These are phyloP conservation scores for Falciphora oryzae DNA, from an alignment of 2,329 filamentous ascomycete species.

Conservation along the genomic window DNA sequence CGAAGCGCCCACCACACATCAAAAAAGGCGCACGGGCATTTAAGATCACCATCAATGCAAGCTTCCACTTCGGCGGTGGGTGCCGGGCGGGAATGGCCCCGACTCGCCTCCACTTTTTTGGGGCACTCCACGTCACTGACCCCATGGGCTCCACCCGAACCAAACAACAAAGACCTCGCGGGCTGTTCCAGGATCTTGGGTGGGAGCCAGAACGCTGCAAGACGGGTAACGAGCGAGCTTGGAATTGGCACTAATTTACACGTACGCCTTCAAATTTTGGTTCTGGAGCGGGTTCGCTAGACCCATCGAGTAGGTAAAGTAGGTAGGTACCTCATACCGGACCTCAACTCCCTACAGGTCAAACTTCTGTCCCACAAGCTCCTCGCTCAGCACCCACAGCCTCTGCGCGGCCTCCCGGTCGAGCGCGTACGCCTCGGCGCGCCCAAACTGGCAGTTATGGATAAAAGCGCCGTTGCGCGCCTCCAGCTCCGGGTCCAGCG, in stretches of 20 bases:
- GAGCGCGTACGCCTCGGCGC: conserved; percentile 10
- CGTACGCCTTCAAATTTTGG: no score
- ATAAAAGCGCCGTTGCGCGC: conserved; percentile 20
- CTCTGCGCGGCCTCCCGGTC: conserved; percentile 26
- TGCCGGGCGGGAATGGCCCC: neutral
- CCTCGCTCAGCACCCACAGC: conserved; percentile 37
- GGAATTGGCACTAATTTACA: no score
- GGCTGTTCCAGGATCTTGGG: no score
- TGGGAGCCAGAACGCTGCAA: no score
- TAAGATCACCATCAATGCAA: conserved; percentile 20
- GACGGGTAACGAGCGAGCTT: no score
- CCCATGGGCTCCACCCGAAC: neutral
- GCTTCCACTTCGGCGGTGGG: conserved; percentile 7
- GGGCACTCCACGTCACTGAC: conserved; percentile 12
- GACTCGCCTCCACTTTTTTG: neutral
- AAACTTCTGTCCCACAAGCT: conserved; percentile 33
- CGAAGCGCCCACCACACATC: no score
- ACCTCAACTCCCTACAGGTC: no score
- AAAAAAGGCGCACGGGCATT: neutral
- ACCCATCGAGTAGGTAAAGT: no score
- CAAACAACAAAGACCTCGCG: neutral
- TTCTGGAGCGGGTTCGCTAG: no score
- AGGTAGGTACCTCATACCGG: no score
- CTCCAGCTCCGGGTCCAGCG: conserved; percentile 30
- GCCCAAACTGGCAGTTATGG: conserved; percentile 25